Conservation (phyloP, 2,329 filamentous ascomycete genomes). For the Ophiostoma quercus region DNA sequence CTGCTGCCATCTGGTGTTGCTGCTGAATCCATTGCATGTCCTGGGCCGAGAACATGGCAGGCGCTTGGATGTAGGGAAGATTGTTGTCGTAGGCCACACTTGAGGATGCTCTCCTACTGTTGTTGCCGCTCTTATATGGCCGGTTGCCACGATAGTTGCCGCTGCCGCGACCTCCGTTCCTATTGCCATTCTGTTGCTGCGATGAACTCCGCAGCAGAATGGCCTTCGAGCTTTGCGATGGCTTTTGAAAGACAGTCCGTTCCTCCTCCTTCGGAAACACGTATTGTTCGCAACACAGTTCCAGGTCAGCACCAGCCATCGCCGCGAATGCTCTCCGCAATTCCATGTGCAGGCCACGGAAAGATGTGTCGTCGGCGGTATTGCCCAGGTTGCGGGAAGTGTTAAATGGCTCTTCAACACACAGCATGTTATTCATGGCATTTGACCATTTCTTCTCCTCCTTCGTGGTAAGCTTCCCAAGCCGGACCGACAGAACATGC, state of each 20-base stretch:
- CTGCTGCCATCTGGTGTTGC: constrained; percentile 28
- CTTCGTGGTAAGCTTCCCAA: constrained; percentile 73
- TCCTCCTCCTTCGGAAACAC: constrained; percentile 81
- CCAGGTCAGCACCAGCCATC: constrained; percentile 71
- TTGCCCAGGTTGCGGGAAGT: constrained; percentile 84
- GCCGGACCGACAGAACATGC: constrained; percentile 75
- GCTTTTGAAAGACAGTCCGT: constrained; percentile 50
- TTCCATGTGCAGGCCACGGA: constrained; percentile 84
- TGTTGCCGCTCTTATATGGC: constrained; percentile 43
- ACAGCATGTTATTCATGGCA: constrained; percentile 73
- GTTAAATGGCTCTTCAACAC: constrained; percentile 97
- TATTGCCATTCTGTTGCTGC: constrained; percentile 44
- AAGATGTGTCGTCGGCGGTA: constrained; percentile 91
- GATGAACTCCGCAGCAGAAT: constrained; percentile 57
- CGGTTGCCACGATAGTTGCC: constrained; percentile 42
- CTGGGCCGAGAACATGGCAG: constrained; percentile 38
- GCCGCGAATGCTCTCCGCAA: constrained; percentile 81
- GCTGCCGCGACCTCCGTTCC: constrained; percentile 36
- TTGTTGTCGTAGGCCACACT: constrained; percentile 49
- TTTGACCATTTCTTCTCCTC: constrained; percentile 84
- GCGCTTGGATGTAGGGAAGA: constrained; percentile 38
- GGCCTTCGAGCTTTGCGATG: constrained; percentile 50
- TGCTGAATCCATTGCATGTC: constrained; percentile 49
- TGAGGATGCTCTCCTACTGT: constrained; percentile 50
- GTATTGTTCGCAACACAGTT: constrained; percentile 81